Evolutionary conservation across 1,139 yeast genomes (phyloP).

Genomic region (Pichia inconspicua): DNA sequence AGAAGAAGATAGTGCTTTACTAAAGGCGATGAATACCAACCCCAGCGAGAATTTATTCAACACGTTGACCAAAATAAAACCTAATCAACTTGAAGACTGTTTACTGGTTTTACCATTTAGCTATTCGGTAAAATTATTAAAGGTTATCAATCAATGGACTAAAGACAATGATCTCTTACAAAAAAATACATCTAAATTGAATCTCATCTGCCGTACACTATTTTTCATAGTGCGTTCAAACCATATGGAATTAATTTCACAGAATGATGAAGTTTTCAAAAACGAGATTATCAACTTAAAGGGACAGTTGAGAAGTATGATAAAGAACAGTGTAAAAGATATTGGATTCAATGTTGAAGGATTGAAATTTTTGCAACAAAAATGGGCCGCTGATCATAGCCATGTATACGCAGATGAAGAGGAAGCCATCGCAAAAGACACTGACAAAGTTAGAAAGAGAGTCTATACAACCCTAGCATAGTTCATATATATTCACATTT

Average conservation of each 20-base stretch:
- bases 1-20: conserved; percentile 63
- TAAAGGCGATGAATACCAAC: conserved; percentile 58
- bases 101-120: conserved; percentile 85
- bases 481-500: background rate
- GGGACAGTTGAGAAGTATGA: conserved; percentile 44
- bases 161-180: conserved; percentile 34
- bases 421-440: conserved; percentile 27
- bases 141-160: conserved; percentile 74
- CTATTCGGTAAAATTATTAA: conserved; percentile 60
- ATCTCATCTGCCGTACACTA: conserved; percentile 65
- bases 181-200: conserved; percentile 41
- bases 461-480: conserved; percentile 39
- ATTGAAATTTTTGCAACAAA: conserved; percentile 59
- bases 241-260: conserved; percentile 65
- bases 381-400: conserved; percentile 74
- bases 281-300: conserved; percentile 54
- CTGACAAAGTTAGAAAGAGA: conserved; percentile 50
- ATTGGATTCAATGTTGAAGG: conserved; percentile 90
- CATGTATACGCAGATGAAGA: conserved; percentile 67
- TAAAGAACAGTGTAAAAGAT: conserved; percentile 45
- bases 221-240: conserved; percentile 67
- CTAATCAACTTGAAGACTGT: conserved; percentile 89
- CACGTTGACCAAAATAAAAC: conserved; percentile 57
- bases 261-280: conserved; percentile 55
- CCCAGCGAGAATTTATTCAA: conserved; percentile 79